phyloP scores from a whole-genome alignment of 139 green algal genomes.

The Tetratostichococcus sp. region DNA sequence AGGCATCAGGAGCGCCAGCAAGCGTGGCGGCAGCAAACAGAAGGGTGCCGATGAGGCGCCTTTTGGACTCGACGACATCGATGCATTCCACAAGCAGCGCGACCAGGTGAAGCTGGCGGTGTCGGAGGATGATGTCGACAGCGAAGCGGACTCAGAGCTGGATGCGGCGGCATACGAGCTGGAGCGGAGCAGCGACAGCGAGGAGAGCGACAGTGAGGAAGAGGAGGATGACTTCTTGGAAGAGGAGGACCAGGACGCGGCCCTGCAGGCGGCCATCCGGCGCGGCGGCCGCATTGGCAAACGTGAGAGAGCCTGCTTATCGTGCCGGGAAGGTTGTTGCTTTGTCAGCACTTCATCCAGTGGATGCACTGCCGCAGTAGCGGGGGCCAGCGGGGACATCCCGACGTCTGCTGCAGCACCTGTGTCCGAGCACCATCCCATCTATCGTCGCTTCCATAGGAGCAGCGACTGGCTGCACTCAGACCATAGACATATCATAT shows the following conservation, averaged over 20 bases:
- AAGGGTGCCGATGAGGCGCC: not conserved
- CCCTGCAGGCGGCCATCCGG: slow-evolving; percentile 19
- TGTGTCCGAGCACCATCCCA: too few relatives aligned
- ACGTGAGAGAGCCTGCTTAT: slow-evolving; percentile 22
- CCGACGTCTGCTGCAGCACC: too few relatives aligned
- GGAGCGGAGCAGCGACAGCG: slow-evolving; percentile 7
- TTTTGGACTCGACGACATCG: slow-evolving; percentile 24
- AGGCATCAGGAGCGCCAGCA: not conserved
- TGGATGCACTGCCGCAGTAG: too few relatives aligned
- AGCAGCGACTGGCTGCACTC: too few relatives aligned
- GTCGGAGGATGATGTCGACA: slow-evolving; percentile 22
- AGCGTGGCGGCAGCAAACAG: not conserved
- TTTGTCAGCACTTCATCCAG: too few relatives aligned
- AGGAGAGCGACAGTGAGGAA: not conserved
- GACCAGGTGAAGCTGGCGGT: slow-evolving; percentile 43
- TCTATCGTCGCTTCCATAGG: too few relatives aligned
- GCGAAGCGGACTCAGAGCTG: slow-evolving; percentile 3
- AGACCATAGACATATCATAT: too few relatives aligned
- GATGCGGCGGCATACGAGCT: slow-evolving; percentile 32
- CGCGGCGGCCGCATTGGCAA: slow-evolving; percentile 25
- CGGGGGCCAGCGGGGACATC: too few relatives aligned
- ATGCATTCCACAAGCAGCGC: slow-evolving; percentile 37
- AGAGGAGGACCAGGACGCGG: slow-evolving; percentile 23
- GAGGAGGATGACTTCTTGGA: slow-evolving; percentile 9
- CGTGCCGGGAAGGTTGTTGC: too few relatives aligned